Conservation (phyloP, 495 filamentous ascomycete genomes). For the Daldinia bambusicola region DNA sequence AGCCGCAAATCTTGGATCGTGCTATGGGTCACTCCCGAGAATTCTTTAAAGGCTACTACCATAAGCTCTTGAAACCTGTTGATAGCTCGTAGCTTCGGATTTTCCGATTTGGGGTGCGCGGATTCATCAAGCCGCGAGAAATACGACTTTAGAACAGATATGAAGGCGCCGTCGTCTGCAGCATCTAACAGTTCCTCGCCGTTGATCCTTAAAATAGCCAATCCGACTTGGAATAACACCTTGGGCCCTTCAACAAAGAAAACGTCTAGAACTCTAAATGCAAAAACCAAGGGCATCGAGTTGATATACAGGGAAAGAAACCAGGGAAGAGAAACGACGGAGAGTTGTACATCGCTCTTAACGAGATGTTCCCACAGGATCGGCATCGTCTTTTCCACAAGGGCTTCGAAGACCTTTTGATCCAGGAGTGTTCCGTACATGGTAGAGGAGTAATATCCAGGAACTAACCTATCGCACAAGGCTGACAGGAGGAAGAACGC, state of each 20-base stretch:
- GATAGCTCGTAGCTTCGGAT: conserved; percentile 89
- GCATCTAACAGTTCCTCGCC: conserved; percentile 97
- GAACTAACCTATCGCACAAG: conserved; percentile 90
- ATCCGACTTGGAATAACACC: conserved; percentile 93
- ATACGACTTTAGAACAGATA: conserved; percentile 93
- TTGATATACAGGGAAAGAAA: conserved; percentile 99
- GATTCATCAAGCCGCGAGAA: conserved; percentile 94
- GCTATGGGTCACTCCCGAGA: conserved; percentile 91
- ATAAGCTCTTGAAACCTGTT: conserved; percentile 97
- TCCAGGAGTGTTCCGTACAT: conserved; percentile 99
- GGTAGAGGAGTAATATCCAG: conserved; percentile 96
- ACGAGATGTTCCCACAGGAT: conserved; percentile 97
- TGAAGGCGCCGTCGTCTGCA: conserved; percentile 94
- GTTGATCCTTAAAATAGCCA: conserved; percentile 96
- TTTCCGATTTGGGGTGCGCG: conserved; percentile 93
- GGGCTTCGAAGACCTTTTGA: conserved; percentile 94
- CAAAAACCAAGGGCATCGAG: conserved; percentile 97
- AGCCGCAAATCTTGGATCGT: conserved; percentile 88
- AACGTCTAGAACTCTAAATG: conserved; percentile 94
- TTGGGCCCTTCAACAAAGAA: conserved; percentile 99
- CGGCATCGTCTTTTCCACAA: conserved; percentile 98
- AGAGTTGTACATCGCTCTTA: conserved; percentile 97
- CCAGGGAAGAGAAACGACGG: conserved; percentile 97
- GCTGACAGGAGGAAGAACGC: conserved; percentile 94
- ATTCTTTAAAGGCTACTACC: conserved; percentile 98